Evolutionary conservation across 2,329 filamentous ascomycete genomes (phyloP).

Genomic region (Fusarium guadeloupense): DNA sequence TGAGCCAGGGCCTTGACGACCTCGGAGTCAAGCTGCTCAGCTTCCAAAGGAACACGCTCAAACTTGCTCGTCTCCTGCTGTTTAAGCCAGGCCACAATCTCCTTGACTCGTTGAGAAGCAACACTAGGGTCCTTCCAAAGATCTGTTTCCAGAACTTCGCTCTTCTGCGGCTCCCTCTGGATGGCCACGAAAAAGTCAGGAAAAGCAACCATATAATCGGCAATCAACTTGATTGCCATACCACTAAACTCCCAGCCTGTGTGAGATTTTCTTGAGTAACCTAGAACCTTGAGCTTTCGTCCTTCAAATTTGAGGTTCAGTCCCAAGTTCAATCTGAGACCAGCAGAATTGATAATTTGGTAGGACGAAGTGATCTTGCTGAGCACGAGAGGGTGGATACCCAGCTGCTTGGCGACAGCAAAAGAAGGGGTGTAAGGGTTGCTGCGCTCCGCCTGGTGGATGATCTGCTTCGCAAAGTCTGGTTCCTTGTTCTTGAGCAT

Average conservation of each 20-base stretch:
- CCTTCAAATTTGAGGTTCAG: conserved; percentile 97
- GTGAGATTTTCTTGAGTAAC: conserved; percentile 87
- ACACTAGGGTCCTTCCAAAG: conserved; percentile 79
- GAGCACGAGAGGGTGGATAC: conserved; percentile 84
- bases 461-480: conserved; percentile 82
- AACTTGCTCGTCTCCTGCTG: conserved; percentile 89
- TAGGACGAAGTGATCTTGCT: conserved; percentile 98
- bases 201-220: conserved; percentile 91
- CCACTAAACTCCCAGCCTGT: conserved; percentile 96
- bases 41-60: conserved; percentile 94
- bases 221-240: conserved; percentile 81
- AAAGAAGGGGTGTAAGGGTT: conserved; percentile 88
- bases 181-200: conserved; percentile 95
- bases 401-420: conserved; percentile 83
- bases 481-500: conserved; percentile 76
- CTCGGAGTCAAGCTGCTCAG: conserved; percentile 93
- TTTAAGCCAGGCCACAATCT: conserved; percentile 94
- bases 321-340: conserved; percentile 86
- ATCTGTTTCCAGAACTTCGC: conserved; percentile 84
- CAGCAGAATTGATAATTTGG: conserved; percentile 79
- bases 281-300: conserved; percentile 93
- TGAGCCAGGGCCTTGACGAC: conserved; percentile 83
- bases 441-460: conserved; percentile 71
- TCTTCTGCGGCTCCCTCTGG: conserved; percentile 83
- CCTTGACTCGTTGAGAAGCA: conserved; percentile 85